phyloP scores from a whole-genome alignment of 1,284 basidiomycete genomes.

The Grifola frondosa region DNA sequence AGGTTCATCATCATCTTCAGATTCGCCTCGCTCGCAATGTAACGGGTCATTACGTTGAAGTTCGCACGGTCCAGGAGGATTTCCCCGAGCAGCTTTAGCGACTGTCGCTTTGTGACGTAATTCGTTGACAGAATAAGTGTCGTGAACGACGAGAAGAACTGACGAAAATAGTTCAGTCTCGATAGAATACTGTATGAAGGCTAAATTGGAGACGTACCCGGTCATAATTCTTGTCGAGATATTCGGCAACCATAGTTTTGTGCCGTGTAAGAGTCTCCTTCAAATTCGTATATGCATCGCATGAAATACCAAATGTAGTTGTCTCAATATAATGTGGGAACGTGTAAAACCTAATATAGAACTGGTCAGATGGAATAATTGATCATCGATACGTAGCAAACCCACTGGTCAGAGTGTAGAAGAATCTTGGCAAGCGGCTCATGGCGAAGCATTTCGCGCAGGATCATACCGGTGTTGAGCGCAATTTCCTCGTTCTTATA shows the following conservation, averaged over 20 bases:
- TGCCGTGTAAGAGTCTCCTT: conserved; percentile 96
- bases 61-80: conserved; percentile 97
- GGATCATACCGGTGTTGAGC: conserved; percentile 96
- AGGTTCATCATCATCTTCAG: conserved; percentile 99
- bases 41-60: conserved; percentile 98
- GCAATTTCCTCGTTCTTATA: conserved; percentile 96
- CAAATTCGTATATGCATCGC: conserved; percentile 95
- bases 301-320: conserved; percentile 97
- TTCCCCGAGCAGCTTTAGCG: conserved; percentile 96
- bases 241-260: conserved; percentile 96
- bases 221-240: conserved; percentile 96
- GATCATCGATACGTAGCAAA: conserved; percentile 18
- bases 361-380: not conserved
- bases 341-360: conserved; percentile 81
- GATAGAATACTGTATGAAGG: not conserved
- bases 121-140: conserved; percentile 90
- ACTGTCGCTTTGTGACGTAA: conserved; percentile 99
- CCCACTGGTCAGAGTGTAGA: conserved; percentile 90
- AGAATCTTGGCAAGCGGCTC: conserved; percentile 90
- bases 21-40: conserved; percentile 90
- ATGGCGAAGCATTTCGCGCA: conserved; percentile 96
- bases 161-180: conserved; percentile 8
- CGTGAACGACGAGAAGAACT: conserved; percentile 97
- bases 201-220: conserved; percentile 51
- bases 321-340: conserved; percentile 98